Evolutionary conservation across 805 yeast genomes (phyloP), one percentile per base, ranked within the genome.

Genomic region (Lipomyces mesembrius): DNA sequence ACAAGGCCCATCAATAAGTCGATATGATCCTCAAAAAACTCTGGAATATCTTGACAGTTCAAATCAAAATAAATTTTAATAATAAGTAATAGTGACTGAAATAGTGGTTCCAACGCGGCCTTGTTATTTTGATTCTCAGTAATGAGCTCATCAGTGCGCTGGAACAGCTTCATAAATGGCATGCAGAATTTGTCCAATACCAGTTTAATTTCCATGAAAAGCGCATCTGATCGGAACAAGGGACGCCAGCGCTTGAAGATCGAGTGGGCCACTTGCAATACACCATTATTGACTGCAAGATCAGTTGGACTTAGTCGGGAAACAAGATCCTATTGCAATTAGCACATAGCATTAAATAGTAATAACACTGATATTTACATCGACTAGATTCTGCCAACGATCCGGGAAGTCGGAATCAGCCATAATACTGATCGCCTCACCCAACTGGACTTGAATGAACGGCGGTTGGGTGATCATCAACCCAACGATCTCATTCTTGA

Each of bases 201-300:
- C 75, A 91, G 82, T 75, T 89, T 87, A 75, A 95, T 95, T 76
- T 95, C 99, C 64, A 85, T 76, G 76, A 92, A 93, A 63, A 95
- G 83, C 57, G 88, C 97, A 76, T 96, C 97, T 0, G 97, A 89
- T 73, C 97, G 85, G 76, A 91, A 92, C 64, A 94, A 81, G 0
- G 98, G 97, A 75, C 99, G 85, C 99, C 99, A 95, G 79, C 96
- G 87, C 77, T 90, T 92, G 81, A 94, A 96, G 68, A 95, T 94
- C 0, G 97, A 91, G 77, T 95, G 99, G 4, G 98, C 96, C 25
- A 96, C 98, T 9, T 87, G 84, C 64, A 96, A 80, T 4, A 96
- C 93, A 62, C 97, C 97, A 73, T 88, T 90, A 77, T 92, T 92
- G 61, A 87, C 84, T 14, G 83, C 81, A 83, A 90, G 85, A 74